Evolutionary conservation across 371 early-diverging fungal genomes (phyloP), one percentile per base, ranked within the genome.

Genomic region (Saksenaea oblongispora): DNA sequence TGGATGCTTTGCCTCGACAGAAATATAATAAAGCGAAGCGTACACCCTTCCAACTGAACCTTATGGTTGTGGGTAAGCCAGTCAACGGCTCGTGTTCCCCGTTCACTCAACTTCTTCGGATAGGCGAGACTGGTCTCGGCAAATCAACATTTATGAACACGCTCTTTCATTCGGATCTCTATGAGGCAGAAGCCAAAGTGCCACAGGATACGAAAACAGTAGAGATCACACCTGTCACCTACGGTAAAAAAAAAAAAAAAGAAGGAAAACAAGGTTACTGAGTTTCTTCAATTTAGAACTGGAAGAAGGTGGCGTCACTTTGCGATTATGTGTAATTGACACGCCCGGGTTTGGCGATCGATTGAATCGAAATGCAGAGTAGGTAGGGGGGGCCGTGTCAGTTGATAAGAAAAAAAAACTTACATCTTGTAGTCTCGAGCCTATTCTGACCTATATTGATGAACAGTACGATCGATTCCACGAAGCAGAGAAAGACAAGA

Each of bases 341-440:
- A 97, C 97, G 4, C 97, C 98, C 14, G 98, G 98, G 9, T 97
- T 96, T 76, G 97, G 96, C 35, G 95, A 96, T 75, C 87, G 87
- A 47, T 65, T 90, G 39, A 86, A 90, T 71, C 83, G 91, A 62
- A 85, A 84, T 58, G 84, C 90, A 68, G 94, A 98, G 91, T 87
- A 79, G 44, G 80, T 79, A 73, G 80, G 85, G n/a, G 84, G 82
- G 18, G 24, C 9, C 9, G 51, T n/a, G 22, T 5, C 14, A 5
- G 51, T 18, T 22, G 10, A 22, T 18, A 47, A 47, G 22, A 22
- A 47, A 47, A 47, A 47, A 47, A 47, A 41, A 82, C 36, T 88
- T 82, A 63, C 31, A 27, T 39, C 36, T 47, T 42, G 42, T 64
- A 91, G 92, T 65, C 83, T 93, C 62, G 70, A 79, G 37, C 88